These are phyloP conservation scores for Nicotiana knightiana DNA, from an alignment of 257 asterid genomes.

Conservation along the genomic window DNA sequence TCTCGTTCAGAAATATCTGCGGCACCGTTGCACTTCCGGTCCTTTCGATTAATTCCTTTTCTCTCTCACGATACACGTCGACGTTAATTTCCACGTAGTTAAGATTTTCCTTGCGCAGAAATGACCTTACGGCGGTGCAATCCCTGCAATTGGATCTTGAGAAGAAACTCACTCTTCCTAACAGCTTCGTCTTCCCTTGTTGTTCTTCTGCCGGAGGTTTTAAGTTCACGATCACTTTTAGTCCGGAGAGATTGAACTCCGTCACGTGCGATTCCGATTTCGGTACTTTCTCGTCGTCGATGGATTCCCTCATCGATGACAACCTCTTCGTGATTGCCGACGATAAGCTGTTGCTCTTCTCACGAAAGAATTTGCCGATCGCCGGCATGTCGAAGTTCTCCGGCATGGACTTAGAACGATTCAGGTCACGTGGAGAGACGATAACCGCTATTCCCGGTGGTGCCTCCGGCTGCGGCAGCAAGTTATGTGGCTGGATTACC, in stretches of 20 bases:
- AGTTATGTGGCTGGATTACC: conserved; percentile 48
- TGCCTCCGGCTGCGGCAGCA: conserved; percentile 73
- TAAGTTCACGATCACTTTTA: conserved; percentile 44
- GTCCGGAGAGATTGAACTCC: conserved; percentile 59
- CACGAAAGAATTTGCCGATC: conserved; percentile 73
- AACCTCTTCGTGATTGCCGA: conserved; percentile 65
- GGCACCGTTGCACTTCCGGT: conserved; percentile 63
- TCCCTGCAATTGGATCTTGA: conserved; percentile 88
- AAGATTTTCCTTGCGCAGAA: conserved; percentile 43
- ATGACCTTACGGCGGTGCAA: conserved; percentile 69
- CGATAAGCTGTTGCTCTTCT: conserved; percentile 70
- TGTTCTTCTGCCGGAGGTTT: conserved; percentile 11
- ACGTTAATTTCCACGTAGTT: conserved; percentile 73
- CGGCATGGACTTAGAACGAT: conserved; percentile 45
- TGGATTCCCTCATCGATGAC: conserved; percentile 41
- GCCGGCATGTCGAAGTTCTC: conserved; percentile 51
- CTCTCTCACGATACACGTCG: conserved; percentile 72
- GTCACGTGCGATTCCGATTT: conserved; percentile 27
- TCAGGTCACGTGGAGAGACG: conserved; percentile 11
- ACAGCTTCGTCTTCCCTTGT: conserved; percentile 26
- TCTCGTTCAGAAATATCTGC: conserved; percentile 78
- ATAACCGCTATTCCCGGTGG: conserved; percentile 41
- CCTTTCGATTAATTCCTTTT: conserved; percentile 58
- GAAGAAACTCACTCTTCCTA: conserved; percentile 72
- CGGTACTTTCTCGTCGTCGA: conserved; percentile 14